phyloP scores from a whole-genome alignment of 139 green algal species.

The Bryopsis sp. region DNA sequence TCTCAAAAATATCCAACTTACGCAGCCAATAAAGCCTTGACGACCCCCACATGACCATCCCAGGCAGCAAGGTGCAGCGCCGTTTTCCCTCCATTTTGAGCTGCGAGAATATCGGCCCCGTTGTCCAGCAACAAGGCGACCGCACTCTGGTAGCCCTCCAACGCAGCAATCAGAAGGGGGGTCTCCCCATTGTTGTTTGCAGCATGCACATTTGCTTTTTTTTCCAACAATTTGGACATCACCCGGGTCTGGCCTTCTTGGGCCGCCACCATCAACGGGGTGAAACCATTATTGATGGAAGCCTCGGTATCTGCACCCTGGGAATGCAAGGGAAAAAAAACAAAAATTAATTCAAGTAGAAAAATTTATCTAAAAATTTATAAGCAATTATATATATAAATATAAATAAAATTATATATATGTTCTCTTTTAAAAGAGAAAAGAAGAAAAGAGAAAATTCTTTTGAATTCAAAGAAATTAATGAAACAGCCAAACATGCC shows the following conservation, averaged over 20 bases:
- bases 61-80: background rate
- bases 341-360: no score
- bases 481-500: no score
- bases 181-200: background rate
- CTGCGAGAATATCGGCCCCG: background rate
- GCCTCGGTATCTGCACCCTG: conserved; percentile 4
- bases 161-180: background rate
- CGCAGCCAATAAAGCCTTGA: conserved; percentile 6
- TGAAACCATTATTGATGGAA: background rate
- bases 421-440: no score
- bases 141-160: conserved; percentile 1
- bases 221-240: background rate
- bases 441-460: no score
- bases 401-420: no score
- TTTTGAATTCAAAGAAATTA: no score
- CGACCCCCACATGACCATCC: conserved; percentile 10
- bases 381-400: no score
- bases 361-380: no score
- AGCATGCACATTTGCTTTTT: background rate
- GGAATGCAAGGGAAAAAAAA: no score
- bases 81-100: background rate
- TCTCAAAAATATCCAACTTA: background rate
- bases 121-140: background rate
- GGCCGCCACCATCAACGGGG: conserved; percentile 3
- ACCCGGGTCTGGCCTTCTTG: background rate